These are phyloP conservation scores for Harrya chromipes DNA, from an alignment of 768 basidiomycete genomes.

Conservation along the genomic window DNA sequence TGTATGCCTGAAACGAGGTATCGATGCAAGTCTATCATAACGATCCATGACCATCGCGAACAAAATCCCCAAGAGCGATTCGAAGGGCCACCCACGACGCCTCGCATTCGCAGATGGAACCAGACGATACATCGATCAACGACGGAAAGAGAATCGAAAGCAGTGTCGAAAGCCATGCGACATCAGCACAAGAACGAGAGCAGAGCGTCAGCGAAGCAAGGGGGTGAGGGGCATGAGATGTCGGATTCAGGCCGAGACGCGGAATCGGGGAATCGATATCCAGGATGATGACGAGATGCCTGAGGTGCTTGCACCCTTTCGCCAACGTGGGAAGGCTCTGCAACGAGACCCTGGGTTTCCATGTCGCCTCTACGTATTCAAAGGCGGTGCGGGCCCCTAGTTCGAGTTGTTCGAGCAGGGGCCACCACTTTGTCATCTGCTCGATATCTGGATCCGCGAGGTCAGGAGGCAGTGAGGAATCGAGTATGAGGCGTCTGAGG, in stretches of 20 bases:
- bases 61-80: conserved; percentile 2
- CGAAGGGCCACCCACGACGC: conserved; percentile 28
- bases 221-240: conserved; percentile 2
- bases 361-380: conserved; percentile 19
- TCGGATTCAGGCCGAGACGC: background rate
- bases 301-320: conserved; percentile 15
- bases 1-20: too few relatives aligned
- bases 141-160: conserved; percentile 40
- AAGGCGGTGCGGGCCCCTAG: conserved; percentile 33
- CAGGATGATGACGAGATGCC: conserved; percentile 19
- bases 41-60: background rate
- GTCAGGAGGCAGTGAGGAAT: conserved; percentile 38
- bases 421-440: conserved; percentile 44
- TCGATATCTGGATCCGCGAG: conserved; percentile 39
- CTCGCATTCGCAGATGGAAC: conserved; percentile 28
- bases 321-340: conserved; percentile 16
- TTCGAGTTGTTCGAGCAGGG: conserved; percentile 40
- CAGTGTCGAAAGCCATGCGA: conserved; percentile 24
- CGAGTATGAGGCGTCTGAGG: conserved; percentile 37
- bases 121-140: conserved; percentile 35
- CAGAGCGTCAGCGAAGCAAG: conserved; percentile 37
- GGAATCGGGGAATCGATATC: conserved; percentile 1
- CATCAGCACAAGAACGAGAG: conserved; percentile 30
- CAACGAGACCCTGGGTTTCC: conserved; percentile 19
- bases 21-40: background rate